These are phyloP conservation scores for Termitomyces sp. DNA, from an alignment of 768 basidiomycete genomes.

Conservation along the genomic window DNA sequence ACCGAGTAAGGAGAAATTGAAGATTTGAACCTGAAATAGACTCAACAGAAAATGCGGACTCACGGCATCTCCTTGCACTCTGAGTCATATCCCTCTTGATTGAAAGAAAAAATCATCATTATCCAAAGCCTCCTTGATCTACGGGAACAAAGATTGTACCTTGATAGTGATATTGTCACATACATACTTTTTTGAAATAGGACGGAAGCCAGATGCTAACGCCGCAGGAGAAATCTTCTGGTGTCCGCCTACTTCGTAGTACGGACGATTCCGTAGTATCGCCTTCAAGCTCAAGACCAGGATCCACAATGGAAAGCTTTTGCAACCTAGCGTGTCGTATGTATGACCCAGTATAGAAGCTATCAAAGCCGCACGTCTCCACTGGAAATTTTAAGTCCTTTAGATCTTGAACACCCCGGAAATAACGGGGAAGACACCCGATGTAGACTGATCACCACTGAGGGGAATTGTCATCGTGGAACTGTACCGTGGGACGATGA, in stretches of 20 bases:
- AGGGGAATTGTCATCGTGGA: too few relatives aligned
- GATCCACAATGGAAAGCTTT: neutral
- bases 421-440: neutral
- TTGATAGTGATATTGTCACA: too few relatives aligned
- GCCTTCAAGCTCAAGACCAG: neutral
- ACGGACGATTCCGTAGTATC: too few relatives aligned
- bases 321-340: neutral
- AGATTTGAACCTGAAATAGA: neutral
- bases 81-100: neutral
- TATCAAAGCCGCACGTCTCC: neutral
- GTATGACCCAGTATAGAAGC: neutral
- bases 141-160: neutral
- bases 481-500: too few relatives aligned
- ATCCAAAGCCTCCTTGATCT: neutral
- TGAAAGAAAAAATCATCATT: neutral
- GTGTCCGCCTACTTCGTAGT: too few relatives aligned
- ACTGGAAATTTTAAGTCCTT: neutral
- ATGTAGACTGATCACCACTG: neutral
- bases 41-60: neutral
- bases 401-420: neutral
- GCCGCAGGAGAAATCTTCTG: too few relatives aligned
- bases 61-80: neutral
- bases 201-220: neutral
- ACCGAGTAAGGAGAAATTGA: neutral
- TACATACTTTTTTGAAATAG: neutral